Conservation (phyloP, 768 basidiomycete species). For the Dendrothele bispora region DNA sequence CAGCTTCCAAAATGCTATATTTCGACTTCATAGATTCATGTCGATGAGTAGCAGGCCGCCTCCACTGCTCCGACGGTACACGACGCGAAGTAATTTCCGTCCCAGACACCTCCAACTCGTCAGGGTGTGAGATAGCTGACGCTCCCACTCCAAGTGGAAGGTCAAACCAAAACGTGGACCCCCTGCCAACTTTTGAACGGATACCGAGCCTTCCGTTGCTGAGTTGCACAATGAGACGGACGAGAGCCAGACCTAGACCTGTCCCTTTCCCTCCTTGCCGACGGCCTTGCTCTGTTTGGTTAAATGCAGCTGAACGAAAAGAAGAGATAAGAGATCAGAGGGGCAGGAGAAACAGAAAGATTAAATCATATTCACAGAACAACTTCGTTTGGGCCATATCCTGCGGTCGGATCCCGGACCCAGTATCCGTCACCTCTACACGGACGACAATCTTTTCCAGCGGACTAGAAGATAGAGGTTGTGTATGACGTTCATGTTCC, state of each 20-base stretch:
- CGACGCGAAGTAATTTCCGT: too few species aligned
- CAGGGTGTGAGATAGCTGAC: slow-evolving; percentile 36
- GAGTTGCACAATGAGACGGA: slow-evolving; percentile 56
- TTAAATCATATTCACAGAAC: slow-evolving; percentile 44
- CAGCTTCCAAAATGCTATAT: slow-evolving; percentile 24
- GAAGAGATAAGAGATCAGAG: not conserved
- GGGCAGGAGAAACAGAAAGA: not conserved
- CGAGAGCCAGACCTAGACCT: slow-evolving; percentile 52
- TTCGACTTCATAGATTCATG: slow-evolving; percentile 15
- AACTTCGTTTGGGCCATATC: slow-evolving; percentile 60
- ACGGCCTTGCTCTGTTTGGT: slow-evolving; percentile 5
- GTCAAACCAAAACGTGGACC: slow-evolving; percentile 81
- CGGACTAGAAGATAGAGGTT: slow-evolving; percentile 30
- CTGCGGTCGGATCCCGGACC: slow-evolving; percentile 56
- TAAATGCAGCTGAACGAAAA: slow-evolving; percentile 26
- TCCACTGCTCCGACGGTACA: too few species aligned
- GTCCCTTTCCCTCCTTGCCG: slow-evolving; percentile 35
- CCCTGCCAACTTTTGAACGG: slow-evolving; percentile 46
- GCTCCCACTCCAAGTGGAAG: slow-evolving; percentile 52
- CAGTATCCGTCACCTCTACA: slow-evolving; percentile 70
- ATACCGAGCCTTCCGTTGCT: slow-evolving; percentile 55
- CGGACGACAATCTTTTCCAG: slow-evolving; percentile 52
- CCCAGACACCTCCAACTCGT: slow-evolving; percentile 14
- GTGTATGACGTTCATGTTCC: slow-evolving; percentile 4
- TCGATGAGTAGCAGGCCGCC: too few species aligned